Evolutionary conservation across 306 rosid genomes (phyloP).

Genomic region (Castanea crenata): DNA sequence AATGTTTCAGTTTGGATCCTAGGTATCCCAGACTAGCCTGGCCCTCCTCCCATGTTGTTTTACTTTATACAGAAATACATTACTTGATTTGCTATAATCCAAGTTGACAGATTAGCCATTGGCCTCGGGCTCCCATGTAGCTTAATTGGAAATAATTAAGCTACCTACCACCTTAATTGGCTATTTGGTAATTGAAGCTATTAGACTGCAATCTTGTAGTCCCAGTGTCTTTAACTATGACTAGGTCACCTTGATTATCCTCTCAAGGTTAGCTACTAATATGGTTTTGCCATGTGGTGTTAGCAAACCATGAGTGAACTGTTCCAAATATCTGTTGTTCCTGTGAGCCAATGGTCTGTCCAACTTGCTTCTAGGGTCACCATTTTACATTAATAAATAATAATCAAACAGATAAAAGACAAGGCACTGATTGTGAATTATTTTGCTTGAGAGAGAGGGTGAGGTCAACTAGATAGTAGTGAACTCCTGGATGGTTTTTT

Average conservation of each 20-base stretch:
- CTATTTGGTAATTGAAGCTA: background rate
- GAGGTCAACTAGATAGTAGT: background rate
- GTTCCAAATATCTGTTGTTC: background rate
- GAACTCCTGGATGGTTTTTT: background rate
- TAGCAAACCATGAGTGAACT: background rate
- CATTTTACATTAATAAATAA: background rate
- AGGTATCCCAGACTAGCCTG: background rate
- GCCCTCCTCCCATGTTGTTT: background rate
- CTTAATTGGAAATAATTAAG: background rate
- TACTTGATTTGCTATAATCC: background rate
- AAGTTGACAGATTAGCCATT: conserved; percentile 9
- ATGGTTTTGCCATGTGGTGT: background rate
- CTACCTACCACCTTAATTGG: background rate
- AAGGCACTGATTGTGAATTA: background rate
- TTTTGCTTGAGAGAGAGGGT: background rate
- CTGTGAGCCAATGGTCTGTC: background rate
- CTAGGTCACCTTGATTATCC: background rate
- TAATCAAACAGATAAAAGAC: background rate
- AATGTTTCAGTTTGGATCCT: background rate
- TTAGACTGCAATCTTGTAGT: background rate
- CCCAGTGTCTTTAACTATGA: background rate
- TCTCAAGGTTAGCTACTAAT: background rate
- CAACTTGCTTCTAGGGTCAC: background rate
- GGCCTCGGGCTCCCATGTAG: background rate
- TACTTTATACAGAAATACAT: background rate